Base-by-base conservation (phyloP, 768 basidiomycete genomes). In the Xerocomellus intermedius region DNA sequence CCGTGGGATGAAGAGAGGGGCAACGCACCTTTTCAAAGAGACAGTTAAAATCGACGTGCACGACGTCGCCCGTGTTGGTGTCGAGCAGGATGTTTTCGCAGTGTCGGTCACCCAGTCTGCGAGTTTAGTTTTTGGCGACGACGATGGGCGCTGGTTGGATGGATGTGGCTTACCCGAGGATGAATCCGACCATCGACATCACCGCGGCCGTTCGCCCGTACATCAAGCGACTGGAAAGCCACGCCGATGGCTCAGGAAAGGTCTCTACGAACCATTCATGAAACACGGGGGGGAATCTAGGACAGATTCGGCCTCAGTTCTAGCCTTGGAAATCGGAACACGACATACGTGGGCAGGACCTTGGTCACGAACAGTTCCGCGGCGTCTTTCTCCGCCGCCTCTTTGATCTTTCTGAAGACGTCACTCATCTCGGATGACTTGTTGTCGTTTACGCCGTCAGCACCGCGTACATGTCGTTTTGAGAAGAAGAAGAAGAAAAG, bases 101-200 rank as follows among this genome's bases (percentile, higher is more conserved):
- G 67, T 99, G 97, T 38, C 97, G 81, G 71, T 99, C 97, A 13
- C 97, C 97, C n/a, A 99, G 78, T n/a, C 95, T 96, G 43, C 24
- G 17, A 24, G 21, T 12, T 10, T 26, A 1, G 5, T 26, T 26
- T 44, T 43, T 8, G 12, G 10, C 5, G 13, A 26, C 2, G 38
- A 32, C 30, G 44, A 33, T 26, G 16, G n/a, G n/a, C 14, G 16
- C 19, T 7, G 16, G 22, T 22, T 1, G 8, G 2, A 6, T 36
- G 12, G 38, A 39, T 22, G 50, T n/a, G 32, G 1, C 56, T 43
- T 59, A 96, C 94, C 96, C 96, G 13, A 98, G 77, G 41, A 99
- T 94, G 64, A 91, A 96, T 12, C 97, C 97, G 21, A 98, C 91
- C 91, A 99, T 98, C 1, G 91, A 97, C 88, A 97, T 98, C 50